Evolutionary conservation across 495 filamentous ascomycete genomes (phyloP), one percentile per base, ranked within the genome.

Genomic region (Penicillium bovifimosum): DNA sequence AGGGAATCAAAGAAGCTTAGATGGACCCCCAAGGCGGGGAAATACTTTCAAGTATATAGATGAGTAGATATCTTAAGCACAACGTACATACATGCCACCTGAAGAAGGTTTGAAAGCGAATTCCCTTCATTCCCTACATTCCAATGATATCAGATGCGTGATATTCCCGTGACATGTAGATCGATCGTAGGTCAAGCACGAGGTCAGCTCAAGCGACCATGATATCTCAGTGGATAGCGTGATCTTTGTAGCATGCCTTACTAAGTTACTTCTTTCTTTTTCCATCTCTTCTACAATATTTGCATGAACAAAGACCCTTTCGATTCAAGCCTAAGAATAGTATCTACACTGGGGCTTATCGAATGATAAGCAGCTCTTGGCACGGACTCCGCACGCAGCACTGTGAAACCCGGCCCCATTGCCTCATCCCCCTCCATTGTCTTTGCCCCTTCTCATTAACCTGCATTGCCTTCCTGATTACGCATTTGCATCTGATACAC

Each of bases 1-100:
- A 81, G 70, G 82, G 77, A 14, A 2, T 11, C 26, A 41, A 16
- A 11, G 29, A 33, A 32, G 31, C n/a, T 6, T 36, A 47, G 29
- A 41, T 26, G 28, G 31, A 41, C 4, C 13, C 13, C 1, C 1
- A 20, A 34, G 28, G n/a, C 8, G 3, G 16, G 20, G 4, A 28
- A 13, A 41, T 13, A 17, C 14, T 27, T 13, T 14, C 17, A 8
- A 29, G 5, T 24, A 24, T 4, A 24, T 41, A 41, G 17, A 42
- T 36, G 7, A 11, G 1, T 41, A 50, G 35, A 27, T 50, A 18
- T 11, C 41, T 36, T 32, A 10, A 35, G 42, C 4, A 24, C 4
- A 24, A 24, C 20, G 4, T 24, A 24, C 20, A 24, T 42, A 32
- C 14, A 42, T 9, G 32, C 14, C 10, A 48, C 48, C 42, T 28